These are phyloP conservation scores for Cichorium intybus DNA, from an alignment of 140 eudicot genomes.

Conservation along the genomic window DNA sequence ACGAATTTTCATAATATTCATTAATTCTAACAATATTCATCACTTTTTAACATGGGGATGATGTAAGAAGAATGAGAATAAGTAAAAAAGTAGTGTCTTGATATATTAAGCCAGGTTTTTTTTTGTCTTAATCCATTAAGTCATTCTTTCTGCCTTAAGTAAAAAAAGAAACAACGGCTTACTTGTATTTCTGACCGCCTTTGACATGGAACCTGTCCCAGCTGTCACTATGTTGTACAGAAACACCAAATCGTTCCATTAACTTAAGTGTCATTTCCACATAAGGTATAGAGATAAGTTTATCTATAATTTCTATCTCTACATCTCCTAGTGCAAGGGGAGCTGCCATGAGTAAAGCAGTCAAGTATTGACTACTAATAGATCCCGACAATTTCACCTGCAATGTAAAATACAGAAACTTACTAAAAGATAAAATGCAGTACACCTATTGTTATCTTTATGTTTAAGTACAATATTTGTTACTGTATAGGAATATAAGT, in stretches of 20 bases:
- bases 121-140: neutral
- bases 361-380: conserved; percentile 85
- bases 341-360: conserved; percentile 92
- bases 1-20: neutral
- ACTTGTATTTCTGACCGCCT: conserved; percentile 94
- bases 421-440: neutral
- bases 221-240: conserved; percentile 64
- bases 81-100: too few relatives aligned
- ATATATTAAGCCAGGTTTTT: neutral
- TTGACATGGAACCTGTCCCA: conserved; percentile 74
- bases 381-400: conserved; percentile 92
- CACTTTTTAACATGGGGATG: too few relatives aligned
- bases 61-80: too few relatives aligned
- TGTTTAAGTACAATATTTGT: too few relatives aligned
- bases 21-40: too few relatives aligned
- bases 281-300: conserved; percentile 80
- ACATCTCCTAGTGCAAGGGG: conserved; percentile 84
- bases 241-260: conserved; percentile 86
- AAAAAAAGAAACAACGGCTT: conserved; percentile 21
- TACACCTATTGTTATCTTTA: neutral
- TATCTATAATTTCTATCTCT: conserved; percentile 84
- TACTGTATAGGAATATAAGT: too few relatives aligned
- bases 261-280: conserved; percentile 92
- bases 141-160: too few relatives aligned
- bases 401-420: neutral